Evolutionary conservation across 176 grass and related monocot genomes (phyloP), one percentile per base, ranked within the genome.

Genomic region (Themeda triandra): DNA sequence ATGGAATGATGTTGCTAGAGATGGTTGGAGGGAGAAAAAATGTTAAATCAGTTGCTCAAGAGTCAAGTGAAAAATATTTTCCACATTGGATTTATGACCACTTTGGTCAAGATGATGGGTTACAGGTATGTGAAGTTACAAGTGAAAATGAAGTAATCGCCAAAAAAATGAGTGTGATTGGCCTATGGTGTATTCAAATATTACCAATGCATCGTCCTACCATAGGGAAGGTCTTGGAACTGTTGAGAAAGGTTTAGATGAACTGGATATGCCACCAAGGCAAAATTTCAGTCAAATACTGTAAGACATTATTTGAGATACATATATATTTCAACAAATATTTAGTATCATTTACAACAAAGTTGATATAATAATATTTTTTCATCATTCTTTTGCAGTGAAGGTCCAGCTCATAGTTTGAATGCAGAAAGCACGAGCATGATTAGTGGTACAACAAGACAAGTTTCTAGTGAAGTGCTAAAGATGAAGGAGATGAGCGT

Each of bases 51-150:
- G 4, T 9, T 7, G 76, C 6, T 2, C 19, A 48, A 7, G 78
- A 78, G 8, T 69, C 84, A 11, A 92, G 80, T 60, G 63, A 92
- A 79, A 75, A 32, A 5, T 75, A 30, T 92, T 92, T 49, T 86
- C 82, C 90, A 48, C 77, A 92, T 39, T 92, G 90, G 90, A 85
- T 92, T 49, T 88, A 92, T 42, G 86, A 92, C 15, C 90, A 84
- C 46, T 76, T 86, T 60, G 62, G 63, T 69, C 71, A 78, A 69
- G 65, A 40, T 0, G 82, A 82, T 39, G 66, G 76, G 24, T 44
- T 88, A 13, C 23, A 27, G 27, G 64, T 42, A 60, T 74, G 53
- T 32, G 78, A 85, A 56, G 69, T 86, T 4, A 88, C 86, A 27
- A 7, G 19, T 7, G 68, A 80, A 24, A 36, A 32, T 3, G 56